Conservation (phyloP, 495 filamentous ascomycete species). For the Lasiosphaeria miniovina region DNA sequence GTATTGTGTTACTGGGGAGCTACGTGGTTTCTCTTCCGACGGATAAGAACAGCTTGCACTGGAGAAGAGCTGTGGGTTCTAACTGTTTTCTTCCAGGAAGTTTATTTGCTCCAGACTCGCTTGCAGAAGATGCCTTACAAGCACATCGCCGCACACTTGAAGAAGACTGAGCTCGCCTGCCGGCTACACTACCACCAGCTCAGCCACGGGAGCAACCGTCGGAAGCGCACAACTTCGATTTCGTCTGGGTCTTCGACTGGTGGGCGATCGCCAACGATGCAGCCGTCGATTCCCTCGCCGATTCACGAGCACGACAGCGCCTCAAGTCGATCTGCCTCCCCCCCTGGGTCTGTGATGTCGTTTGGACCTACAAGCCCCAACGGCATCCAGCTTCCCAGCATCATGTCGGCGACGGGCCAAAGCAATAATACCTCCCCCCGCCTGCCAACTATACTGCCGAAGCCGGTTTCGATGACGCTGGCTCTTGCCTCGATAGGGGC, state of each 20-base stretch:
- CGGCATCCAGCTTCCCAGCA: constrained; percentile 46
- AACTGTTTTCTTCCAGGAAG: constrained; percentile 52
- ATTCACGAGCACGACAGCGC: constrained; percentile 38
- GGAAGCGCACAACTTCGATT: constrained; percentile 62
- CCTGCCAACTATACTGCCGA: constrained; percentile 58
- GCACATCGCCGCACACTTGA: constrained; percentile 77
- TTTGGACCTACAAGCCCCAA: constrained; percentile 38
- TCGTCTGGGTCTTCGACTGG: constrained; percentile 53
- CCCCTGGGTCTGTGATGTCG: constrained; percentile 34
- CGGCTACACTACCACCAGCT: constrained; percentile 82
- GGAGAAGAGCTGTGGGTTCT: constrained; percentile 10
- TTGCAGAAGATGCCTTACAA: constrained; percentile 87
- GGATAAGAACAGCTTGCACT: neutral
- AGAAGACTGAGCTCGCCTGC: constrained; percentile 83
- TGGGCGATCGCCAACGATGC: constrained; percentile 47
- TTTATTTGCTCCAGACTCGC: constrained; percentile 79
- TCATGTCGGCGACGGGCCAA: constrained; percentile 31
- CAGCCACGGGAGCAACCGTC: constrained; percentile 73
- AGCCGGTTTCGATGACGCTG: constrained; percentile 51
- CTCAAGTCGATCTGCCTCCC: constrained; percentile 35
- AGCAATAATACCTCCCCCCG: constrained; percentile 38
- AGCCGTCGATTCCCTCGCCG: constrained; percentile 43
- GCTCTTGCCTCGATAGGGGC: constrained; percentile 27
- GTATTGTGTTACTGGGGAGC: constrained; percentile 13
- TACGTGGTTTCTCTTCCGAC: neutral